Evolutionary conservation across 164 flowering plant species (phyloP).

Genomic region (Kingdonia uniflora): DNA sequence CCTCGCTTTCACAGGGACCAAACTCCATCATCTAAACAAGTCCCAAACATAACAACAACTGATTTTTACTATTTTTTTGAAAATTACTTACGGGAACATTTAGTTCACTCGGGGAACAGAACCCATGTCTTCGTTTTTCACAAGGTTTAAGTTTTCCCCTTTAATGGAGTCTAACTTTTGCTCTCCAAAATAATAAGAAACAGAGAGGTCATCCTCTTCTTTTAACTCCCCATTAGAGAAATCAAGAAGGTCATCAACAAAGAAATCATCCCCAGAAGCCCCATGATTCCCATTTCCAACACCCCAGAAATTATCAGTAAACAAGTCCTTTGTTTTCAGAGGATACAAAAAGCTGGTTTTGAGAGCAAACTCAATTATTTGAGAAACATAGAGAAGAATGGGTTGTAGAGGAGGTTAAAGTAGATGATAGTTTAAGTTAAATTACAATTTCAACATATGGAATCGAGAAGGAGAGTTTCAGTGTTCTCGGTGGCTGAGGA

Average conservation of each 20-base stretch:
- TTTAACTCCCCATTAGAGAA: conserved; percentile 45
- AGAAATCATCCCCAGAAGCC: no score
- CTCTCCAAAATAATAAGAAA: conserved; percentile 26
- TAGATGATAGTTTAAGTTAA: conserved; percentile 1
- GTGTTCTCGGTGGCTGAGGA: no score
- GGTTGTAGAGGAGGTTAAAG: conserved; percentile 3
- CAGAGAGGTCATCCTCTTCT: conserved; percentile 21
- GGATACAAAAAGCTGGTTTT: neutral
- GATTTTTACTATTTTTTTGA: no score
- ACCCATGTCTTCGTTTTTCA: no score
- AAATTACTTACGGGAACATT: conserved; percentile 61
- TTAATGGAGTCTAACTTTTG: conserved; percentile 3
- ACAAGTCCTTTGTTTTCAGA: conserved; percentile 32
- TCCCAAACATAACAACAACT: neutral
- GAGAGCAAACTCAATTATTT: no score
- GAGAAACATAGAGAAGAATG: no score
- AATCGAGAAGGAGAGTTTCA: no score
- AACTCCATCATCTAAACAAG: conserved; percentile 32
- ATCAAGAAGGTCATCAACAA: no score
- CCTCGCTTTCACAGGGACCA: conserved; percentile 44
- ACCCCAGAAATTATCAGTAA: conserved; percentile 56
- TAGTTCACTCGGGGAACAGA: no score
- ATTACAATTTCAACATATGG: no score
- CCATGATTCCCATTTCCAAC: no score
- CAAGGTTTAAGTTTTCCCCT: no score